These are phyloP conservation scores for Rheum nobile DNA, from an alignment of 148 eudicot species.

Conservation along the genomic window DNA sequence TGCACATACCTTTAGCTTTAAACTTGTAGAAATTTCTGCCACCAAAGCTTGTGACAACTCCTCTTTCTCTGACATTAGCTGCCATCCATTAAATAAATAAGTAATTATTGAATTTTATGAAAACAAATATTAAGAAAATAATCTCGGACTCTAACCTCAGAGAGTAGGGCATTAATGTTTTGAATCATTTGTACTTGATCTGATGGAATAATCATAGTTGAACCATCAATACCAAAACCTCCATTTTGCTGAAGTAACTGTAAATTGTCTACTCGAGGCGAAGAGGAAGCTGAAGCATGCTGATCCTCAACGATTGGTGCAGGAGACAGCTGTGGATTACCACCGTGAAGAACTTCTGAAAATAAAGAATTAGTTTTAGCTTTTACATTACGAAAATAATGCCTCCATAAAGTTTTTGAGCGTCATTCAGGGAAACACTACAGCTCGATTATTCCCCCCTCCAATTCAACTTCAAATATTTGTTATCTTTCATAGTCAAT, in stretches of 20 bases:
- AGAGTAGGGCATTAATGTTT: conserved; percentile 58
- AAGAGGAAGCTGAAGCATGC: conserved; percentile 14
- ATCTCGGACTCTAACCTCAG: conserved; percentile 40
- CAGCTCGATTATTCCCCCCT: not conserved
- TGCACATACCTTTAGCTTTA: conserved; percentile 57
- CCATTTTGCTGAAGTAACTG: conserved; percentile 22
- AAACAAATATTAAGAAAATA: not conserved
- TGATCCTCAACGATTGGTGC: conserved; percentile 20
- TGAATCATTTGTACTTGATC: conserved; percentile 69
- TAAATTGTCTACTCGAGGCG: conserved; percentile 21
- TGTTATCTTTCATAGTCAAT: not conserved
- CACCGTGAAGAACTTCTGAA: conserved; percentile 11
- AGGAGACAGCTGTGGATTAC: conserved; percentile 5
- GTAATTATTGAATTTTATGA: not conserved
- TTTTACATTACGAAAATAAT: not conserved
- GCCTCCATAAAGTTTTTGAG: not conserved
- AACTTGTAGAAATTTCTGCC: conserved; percentile 45
- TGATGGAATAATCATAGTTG: conserved; percentile 48
- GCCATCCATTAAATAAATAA: conserved; percentile 12
- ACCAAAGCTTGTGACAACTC: conserved; percentile 57
- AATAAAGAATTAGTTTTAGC: not conserved
- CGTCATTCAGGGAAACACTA: not conserved
- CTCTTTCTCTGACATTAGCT: conserved; percentile 79
- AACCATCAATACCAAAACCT: conserved; percentile 32
- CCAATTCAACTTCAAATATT: not conserved